Evolutionary conservation across 495 filamentous ascomycete species (phyloP), one percentile per base, ranked within the genome.

Genomic region (Hyaloscypha finlandica): DNA sequence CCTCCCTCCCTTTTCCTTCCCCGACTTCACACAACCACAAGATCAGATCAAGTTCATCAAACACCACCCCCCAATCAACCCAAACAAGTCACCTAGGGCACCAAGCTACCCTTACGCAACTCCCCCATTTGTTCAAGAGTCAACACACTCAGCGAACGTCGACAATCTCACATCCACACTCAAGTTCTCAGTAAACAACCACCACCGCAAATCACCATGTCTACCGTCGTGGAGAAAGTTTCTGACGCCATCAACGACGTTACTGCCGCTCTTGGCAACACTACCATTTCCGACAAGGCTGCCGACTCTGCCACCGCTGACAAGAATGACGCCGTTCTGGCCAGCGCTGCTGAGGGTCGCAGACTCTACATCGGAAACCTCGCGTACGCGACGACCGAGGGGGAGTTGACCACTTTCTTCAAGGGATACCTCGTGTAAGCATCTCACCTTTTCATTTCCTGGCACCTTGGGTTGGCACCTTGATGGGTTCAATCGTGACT

Each of bases 341-440:
- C 93, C 81, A 97, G 92, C 83, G 95, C 95, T 77, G 93, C 95
- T 78, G 95, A 99, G 83, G 96, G 95, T 77, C 92, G 95, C 85
- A 92, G 95, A 83, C 88, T 99, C 70, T 99, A 99, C 83, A 98
- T 98, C 84, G 95, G 95, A 80, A 99, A 99, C 84, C 92, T 99
- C 86, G 95, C 95, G 65, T 98, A 99, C 79, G 93, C 95, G 88
- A 98, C 95, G 85, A 96, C 93, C 76, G 95, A 98, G 91, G 95
- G 92, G 88, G 92, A 97, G 86, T 91, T 99, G 85, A 97, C 94
- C 84, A 92, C 93, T 65, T 99, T 99, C 86, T 99, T 99, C 89
- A 91, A 91, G 83, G 89, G 86, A 80, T 97, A 94, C 89, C 89
- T 92, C 81, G 90, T 99, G 96, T 99, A 88, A 88, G 95, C 91